phyloP scores from a whole-genome alignment of 1,284 basidiomycete species.

The Inonotus hispidus region DNA sequence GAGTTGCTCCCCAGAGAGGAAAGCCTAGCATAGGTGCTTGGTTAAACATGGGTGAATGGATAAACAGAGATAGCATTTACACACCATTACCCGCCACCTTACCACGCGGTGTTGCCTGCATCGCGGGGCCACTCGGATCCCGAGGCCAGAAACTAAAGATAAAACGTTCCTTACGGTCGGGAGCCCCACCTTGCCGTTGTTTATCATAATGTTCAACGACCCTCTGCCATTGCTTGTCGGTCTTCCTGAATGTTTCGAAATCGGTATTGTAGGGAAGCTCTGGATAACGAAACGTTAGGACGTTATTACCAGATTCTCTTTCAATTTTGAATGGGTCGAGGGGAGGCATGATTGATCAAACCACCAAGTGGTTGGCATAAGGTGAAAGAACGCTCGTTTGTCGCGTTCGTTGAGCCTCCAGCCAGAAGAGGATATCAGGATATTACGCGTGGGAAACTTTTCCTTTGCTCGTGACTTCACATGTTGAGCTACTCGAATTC shows the following conservation, averaged over 20 bases:
- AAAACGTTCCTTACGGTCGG: slow-evolving; percentile 18
- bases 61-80: not conserved
- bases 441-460: no score
- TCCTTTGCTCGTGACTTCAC: no score
- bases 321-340: not conserved
- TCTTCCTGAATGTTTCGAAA: slow-evolving; percentile 18
- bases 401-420: no score
- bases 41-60: not conserved
- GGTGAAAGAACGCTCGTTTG: no score
- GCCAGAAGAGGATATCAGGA: no score
- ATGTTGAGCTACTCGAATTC: no score
- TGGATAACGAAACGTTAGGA: not conserved
- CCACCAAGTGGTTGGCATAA: not conserved
- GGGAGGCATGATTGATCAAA: not conserved
- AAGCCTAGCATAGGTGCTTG: slow-evolving; percentile 16
- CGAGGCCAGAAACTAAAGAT: slow-evolving; percentile 33
- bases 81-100: slow-evolving; percentile 12
- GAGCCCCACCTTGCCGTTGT: not conserved
- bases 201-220: slow-evolving; percentile 5
- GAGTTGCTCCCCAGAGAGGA: slow-evolving; percentile 37
- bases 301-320: not conserved
- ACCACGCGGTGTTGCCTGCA: slow-evolving; percentile 23
- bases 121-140: slow-evolving; percentile 27
- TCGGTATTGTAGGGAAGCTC: not conserved
- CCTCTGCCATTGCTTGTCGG: slow-evolving; percentile 13